Conservation (phyloP, 352 stramenopile genomes). For the Globisporangium iwayamae region DNA sequence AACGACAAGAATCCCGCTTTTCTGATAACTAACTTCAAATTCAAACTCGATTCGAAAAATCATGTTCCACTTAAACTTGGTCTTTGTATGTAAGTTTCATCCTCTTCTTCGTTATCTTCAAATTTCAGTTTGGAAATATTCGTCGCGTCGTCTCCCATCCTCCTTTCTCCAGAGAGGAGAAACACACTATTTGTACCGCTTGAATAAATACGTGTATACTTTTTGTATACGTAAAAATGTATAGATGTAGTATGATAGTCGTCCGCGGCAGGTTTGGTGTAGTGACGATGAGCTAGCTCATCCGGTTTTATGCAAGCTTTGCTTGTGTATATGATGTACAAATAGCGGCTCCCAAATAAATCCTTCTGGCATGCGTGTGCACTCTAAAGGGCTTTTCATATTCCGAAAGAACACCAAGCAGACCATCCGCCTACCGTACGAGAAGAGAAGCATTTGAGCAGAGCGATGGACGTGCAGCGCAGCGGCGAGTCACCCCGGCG, state of each 20-base stretch:
- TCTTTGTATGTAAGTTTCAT: background rate
- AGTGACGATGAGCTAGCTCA: background rate
- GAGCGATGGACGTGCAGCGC: background rate
- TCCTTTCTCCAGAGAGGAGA: too few species aligned
- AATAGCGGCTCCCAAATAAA: too few species aligned
- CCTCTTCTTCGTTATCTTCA: background rate
- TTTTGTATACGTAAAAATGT: too few species aligned
- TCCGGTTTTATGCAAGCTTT: too few species aligned
- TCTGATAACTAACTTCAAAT: too few species aligned
- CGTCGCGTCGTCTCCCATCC: too few species aligned
- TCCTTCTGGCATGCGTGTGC: too few species aligned
- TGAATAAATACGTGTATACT: too few species aligned
- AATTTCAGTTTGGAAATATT: background rate
- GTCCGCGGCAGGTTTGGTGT: background rate
- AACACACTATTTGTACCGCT: too few species aligned
- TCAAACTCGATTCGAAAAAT: too few species aligned
- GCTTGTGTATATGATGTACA: background rate
- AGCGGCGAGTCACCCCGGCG: constrained; percentile 23
- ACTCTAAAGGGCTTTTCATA: background rate
- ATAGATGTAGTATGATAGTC: too few species aligned
- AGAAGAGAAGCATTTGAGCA: background rate
- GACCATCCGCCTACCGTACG: background rate
- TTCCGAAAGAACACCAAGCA: constrained; percentile 6
- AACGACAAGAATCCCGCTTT: too few species aligned
- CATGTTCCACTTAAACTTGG: background rate